phyloP scores from a whole-genome alignment of 2,329 filamentous ascomycete species.

The Teratosphaeria viscida region DNA sequence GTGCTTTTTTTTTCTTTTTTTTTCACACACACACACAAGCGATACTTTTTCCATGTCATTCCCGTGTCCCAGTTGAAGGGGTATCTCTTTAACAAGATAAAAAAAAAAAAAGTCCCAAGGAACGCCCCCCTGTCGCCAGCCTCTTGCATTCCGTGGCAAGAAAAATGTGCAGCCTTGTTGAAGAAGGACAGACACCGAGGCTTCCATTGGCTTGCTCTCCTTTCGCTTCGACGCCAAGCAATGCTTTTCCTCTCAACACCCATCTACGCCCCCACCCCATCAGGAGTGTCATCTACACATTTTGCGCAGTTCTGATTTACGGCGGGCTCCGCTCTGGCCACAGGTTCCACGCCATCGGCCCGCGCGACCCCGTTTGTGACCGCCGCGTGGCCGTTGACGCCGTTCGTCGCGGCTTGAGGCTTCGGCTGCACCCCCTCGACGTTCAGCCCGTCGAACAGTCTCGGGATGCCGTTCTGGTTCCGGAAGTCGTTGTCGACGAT shows the following conservation, averaged over 20 bases:
- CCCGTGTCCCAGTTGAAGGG: neutral
- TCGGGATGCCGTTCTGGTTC: slow-evolving; percentile 67
- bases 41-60: neutral
- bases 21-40: neutral
- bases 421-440: slow-evolving; percentile 51
- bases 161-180: neutral
- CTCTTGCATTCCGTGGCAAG: neutral
- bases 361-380: slow-evolving; percentile 1
- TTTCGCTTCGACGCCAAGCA: neutral
- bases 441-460: slow-evolving; percentile 68
- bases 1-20: neutral
- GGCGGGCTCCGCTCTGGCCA: neutral
- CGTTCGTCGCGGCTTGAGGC: slow-evolving; percentile 8
- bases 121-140: neutral
- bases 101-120: neutral
- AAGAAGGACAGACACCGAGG: neutral
- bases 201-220: neutral
- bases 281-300: neutral
- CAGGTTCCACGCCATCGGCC: neutral
- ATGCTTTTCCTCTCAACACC: neutral
- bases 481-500: slow-evolving; percentile 99
- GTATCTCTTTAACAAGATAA: neutral
- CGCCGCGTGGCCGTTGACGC: slow-evolving; percentile 8
- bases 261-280: neutral
- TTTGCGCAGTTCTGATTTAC: neutral